phyloP scores from a whole-genome alignment of 2,329 filamentous ascomycete species.

The Verticillium tricorpus region DNA sequence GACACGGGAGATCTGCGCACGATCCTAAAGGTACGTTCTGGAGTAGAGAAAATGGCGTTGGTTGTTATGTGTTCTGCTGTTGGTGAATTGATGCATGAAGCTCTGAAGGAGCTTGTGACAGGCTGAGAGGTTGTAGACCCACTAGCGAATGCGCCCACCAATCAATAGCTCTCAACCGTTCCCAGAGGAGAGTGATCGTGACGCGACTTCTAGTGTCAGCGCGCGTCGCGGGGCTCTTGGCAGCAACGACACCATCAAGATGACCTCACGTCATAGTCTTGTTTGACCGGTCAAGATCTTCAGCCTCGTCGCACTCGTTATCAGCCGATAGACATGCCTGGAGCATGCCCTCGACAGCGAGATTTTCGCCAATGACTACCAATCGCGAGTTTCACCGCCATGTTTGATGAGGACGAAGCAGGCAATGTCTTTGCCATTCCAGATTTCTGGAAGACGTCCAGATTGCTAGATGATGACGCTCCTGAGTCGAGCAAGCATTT shows the following conservation, averaged over 20 bases:
- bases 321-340: neutral
- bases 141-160: neutral
- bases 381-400: constrained; percentile 14
- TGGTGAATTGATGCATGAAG: neutral
- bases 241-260: neutral
- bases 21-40: too few relatives aligned
- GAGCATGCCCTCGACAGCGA: neutral
- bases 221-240: neutral
- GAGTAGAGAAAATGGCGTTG: too few relatives aligned
- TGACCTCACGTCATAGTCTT: neutral
- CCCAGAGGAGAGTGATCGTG: neutral
- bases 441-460: constrained; percentile 54
- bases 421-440: constrained; percentile 60
- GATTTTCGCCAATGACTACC: neutral
- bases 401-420: constrained; percentile 36
- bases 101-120: neutral
- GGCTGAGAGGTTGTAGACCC: neutral
- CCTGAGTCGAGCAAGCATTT: constrained; percentile 26
- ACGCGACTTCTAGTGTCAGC: neutral
- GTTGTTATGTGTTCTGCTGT: neutral
- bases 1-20: neutral
- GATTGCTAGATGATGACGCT: constrained; percentile 34
- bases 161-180: neutral
- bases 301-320: neutral
- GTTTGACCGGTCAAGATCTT: neutral